phyloP scores from a whole-genome alignment of 1,284 basidiomycete species.

The Cryptococcus sp. region DNA sequence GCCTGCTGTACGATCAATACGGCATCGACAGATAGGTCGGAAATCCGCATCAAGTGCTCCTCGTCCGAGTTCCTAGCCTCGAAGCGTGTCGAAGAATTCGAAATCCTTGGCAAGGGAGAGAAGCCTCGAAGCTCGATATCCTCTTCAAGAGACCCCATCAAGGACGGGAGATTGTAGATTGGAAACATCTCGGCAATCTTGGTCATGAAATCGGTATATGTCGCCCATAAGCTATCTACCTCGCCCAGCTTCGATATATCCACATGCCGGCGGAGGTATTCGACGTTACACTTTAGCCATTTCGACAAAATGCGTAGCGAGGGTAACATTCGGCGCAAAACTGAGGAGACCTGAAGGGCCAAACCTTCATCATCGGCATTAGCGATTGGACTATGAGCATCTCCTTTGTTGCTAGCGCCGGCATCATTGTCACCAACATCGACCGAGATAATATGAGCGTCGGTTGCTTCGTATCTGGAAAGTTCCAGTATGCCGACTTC shows the following conservation, averaged over 20 bases:
- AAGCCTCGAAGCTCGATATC: constrained; percentile 88
- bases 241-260: constrained; percentile 17
- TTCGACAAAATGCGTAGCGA: constrained; percentile 81
- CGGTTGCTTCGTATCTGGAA: too few relatives aligned
- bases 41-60: constrained; percentile 88
- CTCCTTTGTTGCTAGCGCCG: not conserved
- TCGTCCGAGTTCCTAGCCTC: constrained; percentile 81
- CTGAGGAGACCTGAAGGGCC: constrained; percentile 76
- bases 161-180: constrained; percentile 58
- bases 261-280: constrained; percentile 55
- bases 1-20: constrained; percentile 44
- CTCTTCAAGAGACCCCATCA: constrained; percentile 74
- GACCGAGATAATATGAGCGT: too few relatives aligned
- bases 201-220: constrained; percentile 66
- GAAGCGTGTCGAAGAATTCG: constrained; percentile 8
- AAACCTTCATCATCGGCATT: constrained; percentile 49
- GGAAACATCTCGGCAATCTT: constrained; percentile 69
- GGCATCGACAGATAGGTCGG: constrained; percentile 76
- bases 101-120: constrained; percentile 63
- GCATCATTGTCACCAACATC: constrained; percentile 40
- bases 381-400: constrained; percentile 24
- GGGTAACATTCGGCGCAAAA: constrained; percentile 78
- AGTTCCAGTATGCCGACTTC: constrained; percentile 58
- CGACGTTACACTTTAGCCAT: constrained; percentile 77
- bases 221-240: constrained; percentile 61